phyloP scores from a whole-genome alignment of 2,329 filamentous ascomycete genomes.

The Thermothelomyces thermophilus region DNA sequence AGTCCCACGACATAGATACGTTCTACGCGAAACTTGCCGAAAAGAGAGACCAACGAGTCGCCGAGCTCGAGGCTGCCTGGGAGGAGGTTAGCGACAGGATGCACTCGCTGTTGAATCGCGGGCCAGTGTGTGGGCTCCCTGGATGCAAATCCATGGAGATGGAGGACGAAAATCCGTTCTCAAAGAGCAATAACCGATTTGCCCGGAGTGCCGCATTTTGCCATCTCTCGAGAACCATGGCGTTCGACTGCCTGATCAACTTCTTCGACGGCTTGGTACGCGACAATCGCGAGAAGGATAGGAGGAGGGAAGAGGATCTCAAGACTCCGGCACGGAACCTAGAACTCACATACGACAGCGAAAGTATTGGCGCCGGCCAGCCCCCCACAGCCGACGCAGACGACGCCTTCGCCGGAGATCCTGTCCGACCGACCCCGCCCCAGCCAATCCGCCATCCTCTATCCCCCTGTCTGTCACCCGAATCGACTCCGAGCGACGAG shows the following conservation, averaged over 20 bases:
- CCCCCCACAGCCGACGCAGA: not conserved
- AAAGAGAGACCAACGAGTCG: not conserved
- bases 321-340: not conserved
- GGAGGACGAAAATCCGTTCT: not conserved
- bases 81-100: not conserved
- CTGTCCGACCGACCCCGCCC: not conserved
- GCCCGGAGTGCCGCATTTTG: not conserved
- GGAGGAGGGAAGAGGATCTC: not conserved
- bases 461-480: not conserved
- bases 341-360: not conserved
- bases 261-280: not conserved
- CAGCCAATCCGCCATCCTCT: not conserved
- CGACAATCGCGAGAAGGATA: not conserved
- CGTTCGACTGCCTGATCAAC: not conserved
- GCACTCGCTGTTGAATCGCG: not conserved
- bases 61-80: not conserved
- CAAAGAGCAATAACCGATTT: not conserved
- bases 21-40: not conserved
- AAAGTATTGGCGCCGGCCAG: too few relatives aligned
- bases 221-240: not conserved
- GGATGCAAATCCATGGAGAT: too few relatives aligned
- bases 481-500: not conserved
- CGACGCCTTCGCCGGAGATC: not conserved
- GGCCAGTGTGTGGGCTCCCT: too few relatives aligned
- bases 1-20: not conserved